These are phyloP conservation scores for Phialophora verrucosa DNA, from an alignment of 2,329 filamentous ascomycete species.

Conservation along the genomic window DNA sequence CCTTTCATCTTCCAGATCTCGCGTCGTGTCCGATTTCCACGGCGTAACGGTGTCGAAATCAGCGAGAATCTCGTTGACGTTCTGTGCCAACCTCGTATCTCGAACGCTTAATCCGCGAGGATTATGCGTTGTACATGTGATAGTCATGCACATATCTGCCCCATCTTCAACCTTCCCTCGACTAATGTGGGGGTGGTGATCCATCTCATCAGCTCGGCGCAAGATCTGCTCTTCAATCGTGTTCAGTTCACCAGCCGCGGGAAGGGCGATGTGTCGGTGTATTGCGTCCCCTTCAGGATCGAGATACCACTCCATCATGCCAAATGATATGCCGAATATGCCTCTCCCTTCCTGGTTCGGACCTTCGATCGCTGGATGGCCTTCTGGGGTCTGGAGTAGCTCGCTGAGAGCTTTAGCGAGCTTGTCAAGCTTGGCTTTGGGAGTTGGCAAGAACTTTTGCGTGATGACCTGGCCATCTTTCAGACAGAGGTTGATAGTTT, in stretches of 20 bases:
- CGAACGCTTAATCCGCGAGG: conserved; percentile 37
- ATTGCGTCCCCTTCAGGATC: conserved; percentile 37
- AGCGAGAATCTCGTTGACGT: conserved; percentile 29
- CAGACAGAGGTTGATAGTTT: conserved; percentile 24
- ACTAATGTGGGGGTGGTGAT: conserved; percentile 39
- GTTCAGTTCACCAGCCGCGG: conserved; percentile 22
- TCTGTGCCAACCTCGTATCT: conserved; percentile 34
- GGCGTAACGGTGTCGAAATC: conserved; percentile 14
- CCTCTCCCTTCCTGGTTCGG: background rate
- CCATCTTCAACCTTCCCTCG: conserved; percentile 16
- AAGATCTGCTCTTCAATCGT: conserved; percentile 26
- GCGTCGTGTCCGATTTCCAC: background rate
- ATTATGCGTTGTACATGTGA: conserved; percentile 40
- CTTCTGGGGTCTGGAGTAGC: conserved; percentile 19
- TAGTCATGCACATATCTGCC: conserved; percentile 27
- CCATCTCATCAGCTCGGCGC: conserved; percentile 29
- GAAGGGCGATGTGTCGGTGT: conserved; percentile 31
- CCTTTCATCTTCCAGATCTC: conserved; percentile 2
- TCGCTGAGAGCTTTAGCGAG: conserved; percentile 20
- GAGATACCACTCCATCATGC: conserved; percentile 31
- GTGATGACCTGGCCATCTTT: conserved; percentile 20
- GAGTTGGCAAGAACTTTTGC: conserved; percentile 27
- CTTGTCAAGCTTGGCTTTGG: conserved; percentile 29
- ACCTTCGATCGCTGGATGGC: background rate
- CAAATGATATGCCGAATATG: conserved; percentile 14